Base-by-base conservation (phyloP, 2,329 filamentous ascomycete genomes). In the Penicillium capsulatum region DNA sequence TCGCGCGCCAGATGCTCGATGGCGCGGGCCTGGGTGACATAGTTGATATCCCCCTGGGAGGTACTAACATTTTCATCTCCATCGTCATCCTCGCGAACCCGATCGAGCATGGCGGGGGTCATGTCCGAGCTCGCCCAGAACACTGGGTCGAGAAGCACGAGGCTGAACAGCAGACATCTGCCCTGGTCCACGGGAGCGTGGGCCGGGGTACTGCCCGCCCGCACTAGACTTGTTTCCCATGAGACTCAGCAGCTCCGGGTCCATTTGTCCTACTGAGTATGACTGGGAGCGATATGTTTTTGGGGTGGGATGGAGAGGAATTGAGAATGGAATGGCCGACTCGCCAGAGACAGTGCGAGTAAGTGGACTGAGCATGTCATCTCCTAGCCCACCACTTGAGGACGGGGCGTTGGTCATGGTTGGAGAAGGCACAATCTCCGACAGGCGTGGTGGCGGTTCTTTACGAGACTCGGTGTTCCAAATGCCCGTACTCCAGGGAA, bases 221-320 rank as follows among this genome's bases (percentile, higher is more conserved):
- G 58, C 50, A 28, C 54, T 44, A 6, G 58, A 48, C 41, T 61
- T 65, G 29, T 53, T 61, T n/a, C 61, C 54, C 40, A 63, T 53
- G 14, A 64, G 40, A 16, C 50, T 57, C 11, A 64, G 37, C 15
- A 60, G 57, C 42, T 91, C 86, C 1, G 82, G 77, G 37, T 95
- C 89, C 45, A 89, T 73, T 61, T 96, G 90, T 3, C 90, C 90
- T 33, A 94, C 91, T 0, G 91, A 97, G 65, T 97, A 97, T 3
- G 92, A 97, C 64, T 96, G 88, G 4, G 92, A 98, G 30, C 92
- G 83, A 55, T 94, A 92, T 1, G 87, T 89, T 65, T 97, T 97
- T 2, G 86, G 86, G 0, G 87, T 92, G 1, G 91, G 89, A 48
- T 94, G 86, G 14, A 94, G 73, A 3, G 89, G 89, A 51, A 94